A percentile compares a stretch with the other conserved stretches of the same genome.
These are phyloP conservation scores for Ogataea polymorpha DNA, from an alignment of 805 yeast genomes.

Conservation along the genomic window DNA sequence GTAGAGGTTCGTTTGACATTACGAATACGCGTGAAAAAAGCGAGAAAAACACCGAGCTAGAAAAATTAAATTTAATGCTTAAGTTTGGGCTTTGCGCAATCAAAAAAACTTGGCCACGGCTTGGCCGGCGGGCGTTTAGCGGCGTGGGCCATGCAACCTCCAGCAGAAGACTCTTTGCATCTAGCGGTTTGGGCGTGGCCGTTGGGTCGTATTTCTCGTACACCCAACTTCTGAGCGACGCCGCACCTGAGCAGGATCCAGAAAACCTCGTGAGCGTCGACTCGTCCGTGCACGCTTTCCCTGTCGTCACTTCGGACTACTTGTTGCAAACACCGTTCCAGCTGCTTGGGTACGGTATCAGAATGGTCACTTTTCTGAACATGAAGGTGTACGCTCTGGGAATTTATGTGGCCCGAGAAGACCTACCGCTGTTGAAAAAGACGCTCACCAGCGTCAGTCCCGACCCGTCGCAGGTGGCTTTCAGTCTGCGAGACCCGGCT, in stretches of 20 bases:
- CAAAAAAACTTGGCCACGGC: not conserved
- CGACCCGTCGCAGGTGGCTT: constrained; percentile 30
- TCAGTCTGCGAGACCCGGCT: constrained; percentile 49
- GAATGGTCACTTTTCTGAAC: constrained; percentile 77
- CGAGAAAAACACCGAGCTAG: not conserved
- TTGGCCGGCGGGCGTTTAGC: no score
- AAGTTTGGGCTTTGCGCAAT: not conserved
- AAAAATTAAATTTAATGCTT: not conserved
- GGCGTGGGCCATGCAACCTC: no score
- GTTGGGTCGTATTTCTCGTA: not conserved
- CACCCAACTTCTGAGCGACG: constrained; percentile 11
- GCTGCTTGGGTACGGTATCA: constrained; percentile 74
- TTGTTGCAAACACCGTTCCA: constrained; percentile 36
- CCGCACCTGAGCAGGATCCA: constrained; percentile 10
- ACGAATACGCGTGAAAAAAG: not conserved
- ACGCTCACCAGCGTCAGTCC: not conserved
- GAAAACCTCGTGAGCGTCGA: constrained; percentile 22
- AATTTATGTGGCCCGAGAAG: constrained; percentile 66
- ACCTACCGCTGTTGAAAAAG: constrained; percentile 38
- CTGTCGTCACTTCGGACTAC: constrained; percentile 19
- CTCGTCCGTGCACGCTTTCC: constrained; percentile 29
- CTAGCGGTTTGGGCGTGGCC: constrained; percentile 3
- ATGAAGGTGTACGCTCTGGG: constrained; percentile 89
- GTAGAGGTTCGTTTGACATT: not conserved
- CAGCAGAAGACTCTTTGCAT: not conserved